Evolutionary conservation across 2,329 filamentous ascomycete genomes (phyloP).

Genomic region (Exophiala dermatitidis): DNA sequence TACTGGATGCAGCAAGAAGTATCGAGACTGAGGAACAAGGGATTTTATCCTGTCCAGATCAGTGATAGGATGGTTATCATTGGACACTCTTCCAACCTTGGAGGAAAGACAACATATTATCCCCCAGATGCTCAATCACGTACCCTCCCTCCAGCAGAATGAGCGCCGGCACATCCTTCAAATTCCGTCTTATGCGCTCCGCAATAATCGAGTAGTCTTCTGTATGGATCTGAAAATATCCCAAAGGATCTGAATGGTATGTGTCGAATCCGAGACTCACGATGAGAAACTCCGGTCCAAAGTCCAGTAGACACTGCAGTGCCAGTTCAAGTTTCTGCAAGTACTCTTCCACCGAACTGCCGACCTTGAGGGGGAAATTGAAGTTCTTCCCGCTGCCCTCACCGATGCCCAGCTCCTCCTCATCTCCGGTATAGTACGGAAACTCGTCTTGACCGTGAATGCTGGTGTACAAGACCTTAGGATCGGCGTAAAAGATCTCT

Average conservation of each 20-base stretch:
- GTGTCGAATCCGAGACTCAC: slow-evolving; percentile 27
- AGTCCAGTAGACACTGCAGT: slow-evolving; percentile 13
- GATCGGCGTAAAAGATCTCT: slow-evolving; percentile 29
- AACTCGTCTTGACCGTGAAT: slow-evolving; percentile 34
- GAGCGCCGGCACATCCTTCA: slow-evolving; percentile 18
- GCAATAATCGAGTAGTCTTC: slow-evolving; percentile 25
- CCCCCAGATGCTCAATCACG: slow-evolving; percentile 25
- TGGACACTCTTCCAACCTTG: slow-evolving; percentile 22
- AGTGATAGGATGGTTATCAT: neutral
- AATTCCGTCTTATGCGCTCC: slow-evolving; percentile 10
- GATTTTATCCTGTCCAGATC: neutral
- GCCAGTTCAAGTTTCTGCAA: slow-evolving; percentile 17
- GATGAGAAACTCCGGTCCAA: slow-evolving; percentile 21
- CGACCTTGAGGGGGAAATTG: slow-evolving; percentile 24
- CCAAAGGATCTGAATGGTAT: slow-evolving; percentile 25
- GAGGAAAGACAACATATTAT: slow-evolving; percentile 25
- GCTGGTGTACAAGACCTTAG: slow-evolving; percentile 30
- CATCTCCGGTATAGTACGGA: slow-evolving; percentile 29
- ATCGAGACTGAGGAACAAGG: neutral
- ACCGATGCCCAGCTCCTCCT: slow-evolving; percentile 16
- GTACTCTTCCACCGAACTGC: slow-evolving; percentile 21
- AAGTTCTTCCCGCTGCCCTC: slow-evolving; percentile 20
- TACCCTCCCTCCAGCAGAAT: slow-evolving; percentile 27
- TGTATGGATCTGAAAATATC: slow-evolving; percentile 24
- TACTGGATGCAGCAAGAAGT: too few relatives aligned